Conservation (phyloP, 2,329 filamentous ascomycete species). For the Alternaria conjuncta region DNA sequence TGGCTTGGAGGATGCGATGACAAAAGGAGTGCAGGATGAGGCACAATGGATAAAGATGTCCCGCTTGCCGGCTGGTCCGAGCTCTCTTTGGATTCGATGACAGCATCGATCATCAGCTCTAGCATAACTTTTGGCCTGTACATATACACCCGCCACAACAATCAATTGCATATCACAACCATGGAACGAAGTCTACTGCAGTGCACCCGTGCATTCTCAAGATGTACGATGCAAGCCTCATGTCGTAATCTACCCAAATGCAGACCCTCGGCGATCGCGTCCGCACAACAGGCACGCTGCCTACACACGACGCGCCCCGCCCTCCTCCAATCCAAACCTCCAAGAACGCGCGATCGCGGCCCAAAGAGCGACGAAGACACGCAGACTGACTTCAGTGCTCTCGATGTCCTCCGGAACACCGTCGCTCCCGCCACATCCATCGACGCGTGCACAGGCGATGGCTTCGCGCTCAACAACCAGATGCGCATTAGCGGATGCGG, state of each 20-base stretch:
- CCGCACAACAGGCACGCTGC: constrained; percentile 12
- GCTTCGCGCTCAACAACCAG: constrained; percentile 87
- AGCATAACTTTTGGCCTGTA: background rate
- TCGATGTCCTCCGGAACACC: constrained; percentile 80
- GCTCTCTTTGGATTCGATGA: constrained; percentile 9
- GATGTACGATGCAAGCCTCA: background rate
- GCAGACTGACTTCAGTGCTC: constrained; percentile 72
- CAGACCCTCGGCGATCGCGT: constrained; percentile 1
- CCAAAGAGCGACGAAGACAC: constrained; percentile 67
- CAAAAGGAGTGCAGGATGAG: background rate
- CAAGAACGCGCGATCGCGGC: constrained; percentile 63
- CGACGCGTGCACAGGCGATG: constrained; percentile 80
- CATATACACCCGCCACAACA: background rate
- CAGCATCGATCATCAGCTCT: constrained; percentile 6
- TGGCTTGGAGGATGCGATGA: background rate
- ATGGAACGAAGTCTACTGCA: constrained; percentile 27
- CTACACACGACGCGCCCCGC: constrained; percentile 28
- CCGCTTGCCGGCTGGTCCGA: constrained; percentile 2
- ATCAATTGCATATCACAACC: constrained; percentile 1
- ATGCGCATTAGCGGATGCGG: constrained; percentile 72
- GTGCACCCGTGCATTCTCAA: constrained; percentile 16
- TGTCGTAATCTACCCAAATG: background rate
- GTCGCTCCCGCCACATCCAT: constrained; percentile 82
- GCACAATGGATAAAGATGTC: background rate
- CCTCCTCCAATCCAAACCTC: constrained; percentile 40